phyloP scores from a whole-genome alignment of 2,329 filamentous ascomycete genomes.

The Penicillium sp. region DNA sequence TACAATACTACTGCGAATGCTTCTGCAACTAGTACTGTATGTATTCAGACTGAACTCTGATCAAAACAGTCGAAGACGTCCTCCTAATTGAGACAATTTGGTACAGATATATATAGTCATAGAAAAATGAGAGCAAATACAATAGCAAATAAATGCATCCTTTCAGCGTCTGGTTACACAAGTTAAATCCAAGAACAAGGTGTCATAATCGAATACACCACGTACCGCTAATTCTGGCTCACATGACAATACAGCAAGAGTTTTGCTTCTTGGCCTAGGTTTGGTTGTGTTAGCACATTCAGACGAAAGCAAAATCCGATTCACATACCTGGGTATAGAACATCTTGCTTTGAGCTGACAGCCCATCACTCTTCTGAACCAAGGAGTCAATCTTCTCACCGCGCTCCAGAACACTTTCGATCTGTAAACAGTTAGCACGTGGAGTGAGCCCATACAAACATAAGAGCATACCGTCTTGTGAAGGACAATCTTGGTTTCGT shows the following conservation, averaged over 20 bases:
- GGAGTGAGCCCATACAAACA: neutral
- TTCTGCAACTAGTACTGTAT: too few species aligned
- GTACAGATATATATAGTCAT: neutral
- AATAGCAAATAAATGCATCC: slow-evolving; percentile 4
- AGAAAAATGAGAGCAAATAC: neutral
- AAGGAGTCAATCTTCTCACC: slow-evolving; percentile 96
- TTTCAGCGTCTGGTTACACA: slow-evolving; percentile 15
- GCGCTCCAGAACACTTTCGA: slow-evolving; percentile 61
- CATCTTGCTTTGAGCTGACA: slow-evolving; percentile 94
- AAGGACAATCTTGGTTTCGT: slow-evolving; percentile 95
- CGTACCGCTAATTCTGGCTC: neutral
- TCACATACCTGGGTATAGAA: slow-evolving; percentile 72
- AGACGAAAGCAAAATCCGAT: neutral
- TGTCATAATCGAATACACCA: neutral
- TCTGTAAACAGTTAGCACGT: slow-evolving; percentile 41
- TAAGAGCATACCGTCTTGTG: slow-evolving; percentile 80
- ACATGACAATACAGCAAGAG: slow-evolving; percentile 71
- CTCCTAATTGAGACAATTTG: neutral
- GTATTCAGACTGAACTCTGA: too few species aligned
- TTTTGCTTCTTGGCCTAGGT: slow-evolving; percentile 74
- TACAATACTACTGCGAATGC: too few species aligned
- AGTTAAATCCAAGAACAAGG: slow-evolving; percentile 7
- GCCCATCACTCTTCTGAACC: slow-evolving; percentile 85
- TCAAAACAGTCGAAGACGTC: neutral
- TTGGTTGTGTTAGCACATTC: neutral